Base-by-base conservation (phyloP, 2,329 filamentous ascomycete species). In the Aureobasidium sp. region DNA sequence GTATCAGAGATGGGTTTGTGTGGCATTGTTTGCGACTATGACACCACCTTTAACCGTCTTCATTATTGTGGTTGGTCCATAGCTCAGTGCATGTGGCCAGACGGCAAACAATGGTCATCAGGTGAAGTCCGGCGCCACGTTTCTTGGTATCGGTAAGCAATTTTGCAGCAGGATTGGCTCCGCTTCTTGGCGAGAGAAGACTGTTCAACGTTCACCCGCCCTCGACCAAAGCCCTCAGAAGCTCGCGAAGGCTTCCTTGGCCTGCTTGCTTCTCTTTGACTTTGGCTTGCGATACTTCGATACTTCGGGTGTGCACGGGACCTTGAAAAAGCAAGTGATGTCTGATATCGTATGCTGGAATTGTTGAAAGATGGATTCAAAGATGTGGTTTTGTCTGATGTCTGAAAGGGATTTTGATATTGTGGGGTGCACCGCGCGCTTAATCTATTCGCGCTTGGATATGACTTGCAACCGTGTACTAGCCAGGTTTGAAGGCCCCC, bases 61-160 rank as follows among this genome's bases (percentile, higher is more conserved):
- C 17, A 37, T 27, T 14, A 20, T 31, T 56, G n/a, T 57, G 53
- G 27, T 34, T 57, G 27, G 53, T 34, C 31, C 31, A 34, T 25
- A 29, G 31, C 45, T 27, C 11, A 45, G 4, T n/a, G 17, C 39
- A 44, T 56, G 52, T 44, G 37, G 52, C n/a, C 39, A 12, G 39
- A 22, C 39, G 39, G 53, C 42, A 45, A 22, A 45, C 20, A 27
- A 20, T 12, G 53, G 53, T 57, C 53, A 45, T 41, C 17, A 57
- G 41, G 34, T 36, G 41, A n/a, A 36, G 39, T 45, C 27, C 11
- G 34, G 48, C 55, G 55, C 55, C 55, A 59, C 55, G 2, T 59
- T 59, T 48, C 55, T 59, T 59, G 55, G 55, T 59, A 48, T 39
- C 34, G 55, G 55, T 59, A 59, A 59, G 55, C 55, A 59, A 59